Evolutionary conservation across 148 eudicot species (phyloP), one percentile per base, ranked within the genome.

Genomic region (Tetragonia tetragonoides): DNA sequence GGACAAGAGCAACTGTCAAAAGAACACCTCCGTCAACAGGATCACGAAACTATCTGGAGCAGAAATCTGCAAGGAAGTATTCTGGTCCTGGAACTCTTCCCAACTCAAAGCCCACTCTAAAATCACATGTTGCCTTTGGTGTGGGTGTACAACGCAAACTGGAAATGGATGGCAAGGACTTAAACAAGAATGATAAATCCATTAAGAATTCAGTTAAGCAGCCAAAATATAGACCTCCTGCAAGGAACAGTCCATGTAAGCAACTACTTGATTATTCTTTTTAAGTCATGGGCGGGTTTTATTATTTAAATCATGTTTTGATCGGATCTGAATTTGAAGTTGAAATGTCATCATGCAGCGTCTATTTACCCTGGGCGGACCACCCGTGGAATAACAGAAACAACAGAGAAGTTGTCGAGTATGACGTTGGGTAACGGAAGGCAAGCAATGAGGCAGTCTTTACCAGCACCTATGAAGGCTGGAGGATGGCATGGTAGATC

Each of bases 381-480:
- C 53, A 77, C 86, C 24, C 87, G 86, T 68, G 91, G 87, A 51
- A 79, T 86, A 28, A 77, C 91, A 3, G 89, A 88, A 60, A 79
- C 92, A 38, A 84, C 90, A 3, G 92, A 88, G 79, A 92, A 87
- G 88, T 69, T 92, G 79, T 83, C 89, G 28, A 89, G 81, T 82
- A 85, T 89, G 91, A 77, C 81, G 15, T 53, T 90, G 68, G 85
- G 87, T 41, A 49, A 78, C 47, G 86, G 87, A 53, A 86, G 88
- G 81, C 86, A 80, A 66, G 82, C 83, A 41, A 82, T 80, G 73
- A 80, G 80, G 86, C 93, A 85, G 66, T 72, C 89, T 9, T 59
- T 87, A 40, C 93, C 93, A 21, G 83, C 86, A 56, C 95, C 97
- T 59, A 90, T 92, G 95, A 94, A 89, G 78, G 97, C 97, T 74